A percentile compares a stretch with the other conserved stretches of the same genome.
These are phyloP conservation scores for Croton laevigatus DNA, from an alignment of 441 rosid genomes.

Conservation along the genomic window DNA sequence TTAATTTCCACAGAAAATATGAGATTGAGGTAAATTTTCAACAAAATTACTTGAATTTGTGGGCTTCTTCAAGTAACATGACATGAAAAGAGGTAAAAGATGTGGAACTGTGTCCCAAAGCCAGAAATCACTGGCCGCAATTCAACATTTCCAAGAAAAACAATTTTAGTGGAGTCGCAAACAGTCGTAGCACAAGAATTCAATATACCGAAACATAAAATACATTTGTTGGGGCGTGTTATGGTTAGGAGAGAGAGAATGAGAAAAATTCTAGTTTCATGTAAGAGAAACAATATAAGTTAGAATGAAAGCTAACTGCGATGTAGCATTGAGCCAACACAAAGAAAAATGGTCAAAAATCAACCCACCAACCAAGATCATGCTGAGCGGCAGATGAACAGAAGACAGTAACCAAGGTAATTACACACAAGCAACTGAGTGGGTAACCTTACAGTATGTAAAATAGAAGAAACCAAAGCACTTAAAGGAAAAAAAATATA, in stretches of 20 bases:
- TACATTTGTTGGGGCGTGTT: too few species aligned
- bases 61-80: constrained; percentile 1
- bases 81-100: not conserved
- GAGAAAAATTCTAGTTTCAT: not conserved
- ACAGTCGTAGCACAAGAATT: not conserved
- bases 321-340: not conserved
- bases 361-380: not conserved
- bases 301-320: not conserved
- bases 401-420: not conserved
- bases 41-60: not conserved
- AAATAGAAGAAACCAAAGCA: constrained; percentile 15
- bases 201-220: constrained; percentile 8
- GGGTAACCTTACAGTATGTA: constrained; percentile 17
- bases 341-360: not conserved
- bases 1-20: constrained; percentile 1
- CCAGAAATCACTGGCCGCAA: not conserved
- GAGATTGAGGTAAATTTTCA: not conserved
- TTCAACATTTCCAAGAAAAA: not conserved
- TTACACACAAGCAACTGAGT: constrained; percentile 7
- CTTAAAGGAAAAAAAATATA: constrained; percentile 11
- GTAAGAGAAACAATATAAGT: not conserved
- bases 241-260: not conserved
- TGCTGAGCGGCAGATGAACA: not conserved
- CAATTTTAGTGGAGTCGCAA: not conserved
- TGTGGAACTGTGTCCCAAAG: not conserved